Percentiles rank a stretch among this genome's conserved stretches.
phyloP scores from a whole-genome alignment of 2,329 filamentous ascomycete genomes.

The Sodiomyces alkalinus region DNA sequence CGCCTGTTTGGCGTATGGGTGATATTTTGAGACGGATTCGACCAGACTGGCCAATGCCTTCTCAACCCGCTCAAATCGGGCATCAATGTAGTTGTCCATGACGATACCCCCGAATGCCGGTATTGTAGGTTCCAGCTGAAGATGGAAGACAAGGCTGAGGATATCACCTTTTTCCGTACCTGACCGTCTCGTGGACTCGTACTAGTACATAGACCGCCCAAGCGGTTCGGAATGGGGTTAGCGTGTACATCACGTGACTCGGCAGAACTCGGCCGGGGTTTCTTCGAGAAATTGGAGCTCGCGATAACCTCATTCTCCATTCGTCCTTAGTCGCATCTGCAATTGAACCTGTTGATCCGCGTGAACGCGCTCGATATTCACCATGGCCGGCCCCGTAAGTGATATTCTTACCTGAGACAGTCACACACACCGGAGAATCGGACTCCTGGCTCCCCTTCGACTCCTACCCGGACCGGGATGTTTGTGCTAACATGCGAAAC shows the following conservation, averaged over 20 bases:
- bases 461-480: too few relatives aligned
- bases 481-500: too few relatives aligned
- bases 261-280: too few relatives aligned
- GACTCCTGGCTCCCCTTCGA: too few relatives aligned
- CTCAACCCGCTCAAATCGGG: constrained; percentile 50
- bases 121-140: too few relatives aligned
- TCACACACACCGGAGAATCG: too few relatives aligned
- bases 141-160: constrained; percentile 5
- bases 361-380: constrained; percentile 17
- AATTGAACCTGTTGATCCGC: constrained; percentile 19
- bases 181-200: too few relatives aligned
- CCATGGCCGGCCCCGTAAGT: constrained; percentile 26
- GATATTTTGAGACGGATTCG: constrained; percentile 70
- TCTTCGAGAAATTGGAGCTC: not conserved
- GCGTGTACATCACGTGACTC: too few relatives aligned
- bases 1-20: constrained; percentile 53
- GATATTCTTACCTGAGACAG: too few relatives aligned
- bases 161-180: too few relatives aligned
- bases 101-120: not conserved
- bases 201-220: too few relatives aligned
- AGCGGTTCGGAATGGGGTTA: constrained; percentile 1
- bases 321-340: constrained; percentile 11
- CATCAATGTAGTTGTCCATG: constrained; percentile 50
- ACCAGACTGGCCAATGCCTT: constrained; percentile 53
- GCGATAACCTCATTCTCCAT: constrained; percentile 4